Conservation (phyloP, 257 asterid species). For the Nicotiana tomentosiformis region DNA sequence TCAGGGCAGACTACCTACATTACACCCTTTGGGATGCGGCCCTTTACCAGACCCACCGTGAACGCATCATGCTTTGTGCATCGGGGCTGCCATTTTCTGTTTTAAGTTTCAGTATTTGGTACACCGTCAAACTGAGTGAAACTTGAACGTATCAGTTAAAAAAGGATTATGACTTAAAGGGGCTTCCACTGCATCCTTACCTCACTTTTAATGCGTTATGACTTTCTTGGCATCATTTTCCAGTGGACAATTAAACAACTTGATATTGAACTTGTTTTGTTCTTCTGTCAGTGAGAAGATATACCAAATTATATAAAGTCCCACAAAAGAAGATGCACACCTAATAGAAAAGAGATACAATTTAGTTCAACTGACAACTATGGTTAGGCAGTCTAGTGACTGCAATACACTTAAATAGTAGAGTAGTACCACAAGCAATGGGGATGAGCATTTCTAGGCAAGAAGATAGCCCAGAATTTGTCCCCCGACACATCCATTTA, state of each 20-base stretch:
- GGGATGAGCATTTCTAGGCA: not conserved
- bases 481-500: not conserved
- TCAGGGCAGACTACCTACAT: no score
- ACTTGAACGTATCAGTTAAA: not conserved
- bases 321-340: not conserved
- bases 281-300: not conserved
- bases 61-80: no score
- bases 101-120: not conserved
- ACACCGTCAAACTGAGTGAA: not conserved
- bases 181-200: not conserved
- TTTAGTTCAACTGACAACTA: not conserved
- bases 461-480: not conserved
- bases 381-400: not conserved
- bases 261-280: not conserved
- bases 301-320: not conserved
- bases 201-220: not conserved
- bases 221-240: not conserved
- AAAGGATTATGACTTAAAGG: not conserved
- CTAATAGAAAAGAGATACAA: not conserved
- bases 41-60: no score
- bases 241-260: not conserved
- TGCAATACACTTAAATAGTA: not conserved
- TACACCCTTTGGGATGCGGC: no score
- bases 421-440: not conserved
- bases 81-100: not conserved